These are phyloP conservation scores for Forsythia viridissima DNA, from an alignment of 257 asterid species.

Conservation along the genomic window DNA sequence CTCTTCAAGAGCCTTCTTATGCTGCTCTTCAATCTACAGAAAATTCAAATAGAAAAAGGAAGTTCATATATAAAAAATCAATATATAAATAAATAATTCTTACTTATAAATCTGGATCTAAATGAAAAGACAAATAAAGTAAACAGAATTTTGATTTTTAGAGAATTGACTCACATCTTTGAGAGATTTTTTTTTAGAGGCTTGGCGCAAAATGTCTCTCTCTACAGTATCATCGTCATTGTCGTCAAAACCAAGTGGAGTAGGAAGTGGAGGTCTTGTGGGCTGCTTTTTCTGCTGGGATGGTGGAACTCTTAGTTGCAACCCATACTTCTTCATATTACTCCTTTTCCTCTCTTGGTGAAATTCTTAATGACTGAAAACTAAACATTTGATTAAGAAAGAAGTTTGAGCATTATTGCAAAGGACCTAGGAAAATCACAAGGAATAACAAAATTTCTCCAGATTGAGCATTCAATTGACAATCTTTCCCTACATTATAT, in stretches of 20 bases:
- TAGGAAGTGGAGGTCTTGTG: constrained; percentile 56
- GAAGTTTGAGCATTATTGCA: not conserved
- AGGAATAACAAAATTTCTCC: not conserved
- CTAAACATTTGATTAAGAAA: not conserved
- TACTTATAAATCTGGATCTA: not conserved
- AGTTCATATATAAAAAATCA: not conserved
- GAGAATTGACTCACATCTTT: constrained; percentile 57
- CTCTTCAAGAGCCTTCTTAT: constrained; percentile 89
- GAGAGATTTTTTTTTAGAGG: constrained; percentile 73
- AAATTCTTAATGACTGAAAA: not conserved
- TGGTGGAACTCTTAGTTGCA: constrained; percentile 78
- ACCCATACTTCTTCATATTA: constrained; percentile 67
- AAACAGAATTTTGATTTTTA: not conserved
- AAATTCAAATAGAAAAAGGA: not conserved
- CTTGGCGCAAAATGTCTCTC: constrained; percentile 79
- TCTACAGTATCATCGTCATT: constrained; percentile 72
- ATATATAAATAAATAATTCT: too few species aligned
- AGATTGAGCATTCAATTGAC: not conserved
- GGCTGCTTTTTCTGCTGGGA: constrained; percentile 67
- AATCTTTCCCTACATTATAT: not conserved
- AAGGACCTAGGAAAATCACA: not conserved
- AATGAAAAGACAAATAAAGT: not conserved
- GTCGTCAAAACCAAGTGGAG: constrained; percentile 56
- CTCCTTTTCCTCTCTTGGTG: not conserved
- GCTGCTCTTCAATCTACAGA: constrained; percentile 78